Conservation (phyloP, 1,284 basidiomycete genomes). For the Ustilago nuda region DNA sequence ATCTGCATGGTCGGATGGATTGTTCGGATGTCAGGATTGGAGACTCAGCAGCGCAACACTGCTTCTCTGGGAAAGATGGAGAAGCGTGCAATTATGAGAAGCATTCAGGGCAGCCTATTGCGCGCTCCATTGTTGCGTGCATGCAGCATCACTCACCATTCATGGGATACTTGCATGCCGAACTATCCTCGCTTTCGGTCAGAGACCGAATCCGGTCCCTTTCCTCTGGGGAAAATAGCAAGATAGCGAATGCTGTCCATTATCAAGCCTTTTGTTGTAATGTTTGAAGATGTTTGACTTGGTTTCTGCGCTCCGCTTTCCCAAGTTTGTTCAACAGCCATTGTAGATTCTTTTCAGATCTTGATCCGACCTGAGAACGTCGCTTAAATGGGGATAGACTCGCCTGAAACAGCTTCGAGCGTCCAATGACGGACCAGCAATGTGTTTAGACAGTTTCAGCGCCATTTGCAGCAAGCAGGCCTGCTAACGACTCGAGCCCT, state of each 20-base stretch:
- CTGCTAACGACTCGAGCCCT: not conserved
- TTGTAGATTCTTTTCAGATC: not conserved
- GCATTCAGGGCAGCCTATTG: no score
- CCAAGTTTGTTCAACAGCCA: not conserved
- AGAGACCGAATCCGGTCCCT: not conserved
- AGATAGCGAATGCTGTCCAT: not conserved
- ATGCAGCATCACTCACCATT: no score
- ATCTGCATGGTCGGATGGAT: no score
- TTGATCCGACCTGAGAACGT: not conserved
- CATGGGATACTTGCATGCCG: no score
- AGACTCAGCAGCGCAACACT: no score
- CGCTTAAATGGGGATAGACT: not conserved
- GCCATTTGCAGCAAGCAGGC: not conserved
- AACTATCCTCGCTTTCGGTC: no score
- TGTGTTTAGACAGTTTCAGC: not conserved
- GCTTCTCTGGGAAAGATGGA: no score
- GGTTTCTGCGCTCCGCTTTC: not conserved
- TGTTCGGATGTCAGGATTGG: no score
- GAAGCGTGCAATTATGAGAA: no score
- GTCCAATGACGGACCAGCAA: not conserved
- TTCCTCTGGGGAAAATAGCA: not conserved
- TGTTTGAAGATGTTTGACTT: not conserved
- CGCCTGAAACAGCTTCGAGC: no score
- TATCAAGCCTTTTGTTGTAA: not conserved
- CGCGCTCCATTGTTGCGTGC: no score